Conservation (phyloP, 2,329 filamentous ascomycete genomes). For the Cytospora chrysosperma region DNA sequence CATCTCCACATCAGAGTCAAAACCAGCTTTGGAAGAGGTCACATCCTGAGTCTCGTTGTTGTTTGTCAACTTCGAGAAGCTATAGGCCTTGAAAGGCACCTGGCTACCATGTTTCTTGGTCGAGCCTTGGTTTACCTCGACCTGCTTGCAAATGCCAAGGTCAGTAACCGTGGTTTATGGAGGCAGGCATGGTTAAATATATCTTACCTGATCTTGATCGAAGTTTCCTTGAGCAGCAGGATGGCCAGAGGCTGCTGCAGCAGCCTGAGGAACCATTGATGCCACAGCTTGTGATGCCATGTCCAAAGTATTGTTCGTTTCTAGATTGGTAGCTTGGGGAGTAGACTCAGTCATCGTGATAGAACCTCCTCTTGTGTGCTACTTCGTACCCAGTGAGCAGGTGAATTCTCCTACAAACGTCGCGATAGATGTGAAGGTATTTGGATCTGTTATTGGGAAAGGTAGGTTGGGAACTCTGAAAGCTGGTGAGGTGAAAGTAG, state of each 20-base stretch:
- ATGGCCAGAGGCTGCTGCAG: not conserved
- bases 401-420: no score
- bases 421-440: no score
- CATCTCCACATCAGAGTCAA: not conserved
- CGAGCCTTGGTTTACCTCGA: not conserved
- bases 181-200: not conserved
- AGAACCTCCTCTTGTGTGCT: not conserved
- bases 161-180: not conserved
- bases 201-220: not conserved
- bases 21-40: not conserved
- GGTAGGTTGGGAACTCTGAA: no score
- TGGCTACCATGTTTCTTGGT: not conserved
- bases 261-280: not conserved
- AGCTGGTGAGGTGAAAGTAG: no score
- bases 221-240: accelerated
- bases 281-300: not conserved
- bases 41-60: not conserved
- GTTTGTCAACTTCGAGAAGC: not conserved
- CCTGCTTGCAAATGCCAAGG: not conserved
- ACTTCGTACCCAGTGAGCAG: no score
- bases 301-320: not conserved
- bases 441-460: no score
- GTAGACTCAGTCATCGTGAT: not conserved
- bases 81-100: not conserved
- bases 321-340: no score